Conservation (phyloP, 768 basidiomycete species). For the Floccularia luteovirens region DNA sequence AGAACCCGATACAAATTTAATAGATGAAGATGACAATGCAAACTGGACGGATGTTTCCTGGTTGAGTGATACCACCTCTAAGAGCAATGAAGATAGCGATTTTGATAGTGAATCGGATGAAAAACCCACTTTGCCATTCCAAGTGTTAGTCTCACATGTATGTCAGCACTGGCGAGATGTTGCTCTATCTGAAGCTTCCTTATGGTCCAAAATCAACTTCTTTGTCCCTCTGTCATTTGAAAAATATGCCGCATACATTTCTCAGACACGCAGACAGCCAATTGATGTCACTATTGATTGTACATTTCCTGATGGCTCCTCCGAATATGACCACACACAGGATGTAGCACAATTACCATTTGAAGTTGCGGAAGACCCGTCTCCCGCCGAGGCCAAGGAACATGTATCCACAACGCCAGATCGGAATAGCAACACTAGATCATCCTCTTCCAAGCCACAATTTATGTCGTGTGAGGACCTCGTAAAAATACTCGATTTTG, state of each 20-base stretch:
- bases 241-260: conserved; percentile 22
- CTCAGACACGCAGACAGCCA: conserved; percentile 36
- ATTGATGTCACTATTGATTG: conserved; percentile 31
- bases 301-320: conserved; percentile 10
- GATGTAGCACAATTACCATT: too few relatives aligned
- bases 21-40: conserved; percentile 11
- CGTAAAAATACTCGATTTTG: conserved; percentile 26
- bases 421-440: too few relatives aligned
- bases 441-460: too few relatives aligned
- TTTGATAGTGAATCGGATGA: conserved; percentile 4
- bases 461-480: conserved; percentile 26
- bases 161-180: conserved; percentile 36
- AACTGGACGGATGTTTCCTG: conserved; percentile 12
- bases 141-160: conserved; percentile 37
- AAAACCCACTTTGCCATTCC: conserved; percentile 15
- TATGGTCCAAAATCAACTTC: conserved; percentile 35
- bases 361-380: too few relatives aligned
- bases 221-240: conserved; percentile 22
- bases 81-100: conserved; percentile 8
- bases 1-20: conserved; percentile 9
- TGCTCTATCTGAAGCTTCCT: conserved; percentile 30
- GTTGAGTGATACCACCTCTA: conserved; percentile 11
- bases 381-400: too few relatives aligned
- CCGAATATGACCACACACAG: conserved; percentile 5
- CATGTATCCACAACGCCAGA: too few relatives aligned